Conservation (phyloP, 129 eudicot species). For the Calendula officinalis region DNA sequence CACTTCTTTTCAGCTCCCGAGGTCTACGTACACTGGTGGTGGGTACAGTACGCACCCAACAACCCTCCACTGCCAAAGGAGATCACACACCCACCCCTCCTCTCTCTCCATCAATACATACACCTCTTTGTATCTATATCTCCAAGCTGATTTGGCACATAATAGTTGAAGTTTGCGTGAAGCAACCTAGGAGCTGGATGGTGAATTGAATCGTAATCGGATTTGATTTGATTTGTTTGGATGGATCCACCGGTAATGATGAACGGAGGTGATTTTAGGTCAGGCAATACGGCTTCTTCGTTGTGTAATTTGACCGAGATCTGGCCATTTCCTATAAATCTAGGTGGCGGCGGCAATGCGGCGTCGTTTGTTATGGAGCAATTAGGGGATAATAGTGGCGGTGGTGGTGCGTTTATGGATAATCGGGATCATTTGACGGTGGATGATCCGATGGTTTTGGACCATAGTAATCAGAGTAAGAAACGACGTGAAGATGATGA, state of each 20-base stretch:
- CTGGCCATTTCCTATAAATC: slow-evolving; percentile 79
- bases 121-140: slow-evolving; percentile 13
- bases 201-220: not conserved
- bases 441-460: slow-evolving; percentile 59
- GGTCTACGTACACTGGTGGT: slow-evolving; percentile 32
- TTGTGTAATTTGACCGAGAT: slow-evolving; percentile 65
- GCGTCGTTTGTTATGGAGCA: slow-evolving; percentile 34
- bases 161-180: not conserved
- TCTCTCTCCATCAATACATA: slow-evolving; percentile 12
- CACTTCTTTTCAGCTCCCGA: slow-evolving; percentile 71
- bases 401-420: slow-evolving; percentile 28
- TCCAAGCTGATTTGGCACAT: slow-evolving; percentile 28
- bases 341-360: slow-evolving; percentile 27
- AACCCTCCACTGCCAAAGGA: slow-evolving; percentile 36
- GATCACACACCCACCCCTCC: slow-evolving; percentile 31
- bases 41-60: slow-evolving; percentile 48
- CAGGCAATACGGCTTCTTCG: slow-evolving; percentile 41
- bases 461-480: slow-evolving; percentile 41
- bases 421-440: slow-evolving; percentile 27
- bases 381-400: slow-evolving; percentile 26
- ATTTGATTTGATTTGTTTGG: not conserved
- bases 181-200: slow-evolving; percentile 17
- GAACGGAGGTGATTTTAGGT: slow-evolving; percentile 42
- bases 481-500: slow-evolving; percentile 58
- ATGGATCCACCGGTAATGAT: slow-evolving; percentile 75